phyloP scores from a whole-genome alignment of 2,329 filamentous ascomycete species.

The Elsinoe necatrix region DNA sequence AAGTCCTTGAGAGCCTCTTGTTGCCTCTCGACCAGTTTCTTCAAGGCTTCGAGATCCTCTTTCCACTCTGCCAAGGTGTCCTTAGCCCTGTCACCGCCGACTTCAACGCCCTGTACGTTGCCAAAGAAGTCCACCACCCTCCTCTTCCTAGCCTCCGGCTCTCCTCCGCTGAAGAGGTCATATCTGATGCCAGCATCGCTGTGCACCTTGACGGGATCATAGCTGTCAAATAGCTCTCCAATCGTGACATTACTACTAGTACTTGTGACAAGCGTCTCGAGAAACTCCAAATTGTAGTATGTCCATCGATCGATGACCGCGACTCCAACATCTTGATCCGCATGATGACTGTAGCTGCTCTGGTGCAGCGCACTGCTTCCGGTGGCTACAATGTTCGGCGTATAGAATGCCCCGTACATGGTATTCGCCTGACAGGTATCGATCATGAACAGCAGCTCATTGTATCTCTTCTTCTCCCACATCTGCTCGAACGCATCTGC shows the following conservation, averaged over 20 bases:
- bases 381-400: constrained; percentile 94
- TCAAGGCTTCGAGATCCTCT: constrained; percentile 70
- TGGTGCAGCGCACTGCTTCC: constrained; percentile 95
- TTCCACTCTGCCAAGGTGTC: constrained; percentile 37
- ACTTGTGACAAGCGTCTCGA: constrained; percentile 82
- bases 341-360: constrained; percentile 94
- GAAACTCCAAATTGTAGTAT: constrained; percentile 95
- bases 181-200: constrained; percentile 85
- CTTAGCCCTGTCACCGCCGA: constrained; percentile 48
- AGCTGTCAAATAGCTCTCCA: constrained; percentile 91
- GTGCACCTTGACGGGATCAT: constrained; percentile 90
- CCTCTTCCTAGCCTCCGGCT: constrained; percentile 65
- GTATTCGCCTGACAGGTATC: constrained; percentile 99
- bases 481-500: constrained; percentile 98
- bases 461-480: constrained; percentile 98
- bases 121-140: constrained; percentile 96
- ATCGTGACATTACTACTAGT: constrained; percentile 81
- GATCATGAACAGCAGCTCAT: constrained; percentile 99
- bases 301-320: constrained; percentile 98
- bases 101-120: constrained; percentile 93
- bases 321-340: constrained; percentile 94
- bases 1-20: constrained; percentile 29
- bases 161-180: constrained; percentile 85
- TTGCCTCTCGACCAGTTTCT: constrained; percentile 48
- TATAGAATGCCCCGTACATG: constrained; percentile 98